A percentile compares a stretch with the other conserved stretches of the same genome.
These are phyloP conservation scores for Crithidia bombi DNA, from an alignment of 208 protist species.

Conservation along the genomic window DNA sequence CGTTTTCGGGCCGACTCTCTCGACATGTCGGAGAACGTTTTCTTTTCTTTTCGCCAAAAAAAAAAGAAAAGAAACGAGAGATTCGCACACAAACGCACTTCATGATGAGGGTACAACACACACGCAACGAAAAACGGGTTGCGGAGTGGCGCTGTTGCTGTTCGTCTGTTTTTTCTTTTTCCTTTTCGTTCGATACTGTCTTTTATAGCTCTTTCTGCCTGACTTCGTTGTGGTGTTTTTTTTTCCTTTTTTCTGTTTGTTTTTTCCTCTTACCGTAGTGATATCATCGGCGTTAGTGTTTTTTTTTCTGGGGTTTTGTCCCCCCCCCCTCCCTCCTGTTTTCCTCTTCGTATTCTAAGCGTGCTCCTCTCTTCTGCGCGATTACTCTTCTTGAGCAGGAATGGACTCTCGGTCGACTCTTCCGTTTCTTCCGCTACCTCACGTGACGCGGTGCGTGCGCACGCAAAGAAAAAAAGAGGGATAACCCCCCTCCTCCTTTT, in stretches of 20 bases:
- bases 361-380: neutral
- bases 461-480: no score
- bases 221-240: no score
- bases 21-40: no score
- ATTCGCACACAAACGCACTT: neutral
- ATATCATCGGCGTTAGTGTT: neutral
- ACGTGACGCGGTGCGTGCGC: neutral
- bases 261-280: neutral
- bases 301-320: neutral
- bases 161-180: neutral
- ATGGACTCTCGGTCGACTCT: neutral
- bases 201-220: neutral
- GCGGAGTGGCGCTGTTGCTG: neutral
- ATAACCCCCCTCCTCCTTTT: neutral
- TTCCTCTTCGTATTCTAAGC: neutral
- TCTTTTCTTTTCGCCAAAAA: no score
- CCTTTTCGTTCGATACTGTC: neutral
- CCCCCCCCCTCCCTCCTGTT: neutral
- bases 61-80: neutral
- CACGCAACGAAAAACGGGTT: neutral
- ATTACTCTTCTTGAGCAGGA: neutral
- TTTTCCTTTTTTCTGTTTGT: conserved; percentile 8
- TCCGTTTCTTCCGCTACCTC: neutral
- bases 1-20: no score
- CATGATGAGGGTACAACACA: neutral